Evolutionary conservation across 1,284 basidiomycete species (phyloP), one percentile per base, ranked within the genome.

Genomic region (Entoloma clypeatum): DNA sequence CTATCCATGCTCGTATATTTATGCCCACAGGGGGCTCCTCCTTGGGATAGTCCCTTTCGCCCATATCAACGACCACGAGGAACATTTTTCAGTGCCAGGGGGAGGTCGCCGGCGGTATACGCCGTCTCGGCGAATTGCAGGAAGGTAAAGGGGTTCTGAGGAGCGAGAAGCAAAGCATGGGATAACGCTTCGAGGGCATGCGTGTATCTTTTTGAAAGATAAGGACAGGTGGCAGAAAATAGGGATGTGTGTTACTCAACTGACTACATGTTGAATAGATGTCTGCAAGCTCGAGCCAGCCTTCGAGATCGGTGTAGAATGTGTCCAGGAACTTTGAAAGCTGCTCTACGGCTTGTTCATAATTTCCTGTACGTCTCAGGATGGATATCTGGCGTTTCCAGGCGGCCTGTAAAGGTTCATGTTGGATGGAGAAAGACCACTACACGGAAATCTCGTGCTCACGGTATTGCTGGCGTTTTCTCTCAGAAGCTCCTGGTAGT

Each of bases 211-310:
- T 39, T n/a, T 17, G 8, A 11, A 11, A 27, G 27, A 6, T 34
- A 26, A 13, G 7, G 18, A n/a, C 30, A 18, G 18, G 10, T 6
- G 10, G 23, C 31, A 28, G n/a, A 13, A 29, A 22, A 28, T 10
- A 24, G n/a, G 19, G 17, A n/a, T n/a, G n/a, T n/a, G n/a, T n/a
- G n/a, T n/a, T 10, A 66, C 82, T 48, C 55, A n/a, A 96, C 84
- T 90, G 79, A 44, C 81, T 79, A 52, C 84, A 81, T 10, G 79
- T 75, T 2, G 82, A 73, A 57, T 99, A 96, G 5, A 93, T 76
- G 51, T 92, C 87, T 0, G 92, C 87, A n/a, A 99, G 77, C 56
- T 96, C 84, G 8, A 92, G 72, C 96, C 95, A 99, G 4, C 79
- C 93, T 51, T 94, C 87, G 0, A 90, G 72, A 56, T 99, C 95